Evolutionary conservation across 805 yeast genomes (phyloP), one percentile per base, ranked within the genome.

Genomic region (Candida pini): DNA sequence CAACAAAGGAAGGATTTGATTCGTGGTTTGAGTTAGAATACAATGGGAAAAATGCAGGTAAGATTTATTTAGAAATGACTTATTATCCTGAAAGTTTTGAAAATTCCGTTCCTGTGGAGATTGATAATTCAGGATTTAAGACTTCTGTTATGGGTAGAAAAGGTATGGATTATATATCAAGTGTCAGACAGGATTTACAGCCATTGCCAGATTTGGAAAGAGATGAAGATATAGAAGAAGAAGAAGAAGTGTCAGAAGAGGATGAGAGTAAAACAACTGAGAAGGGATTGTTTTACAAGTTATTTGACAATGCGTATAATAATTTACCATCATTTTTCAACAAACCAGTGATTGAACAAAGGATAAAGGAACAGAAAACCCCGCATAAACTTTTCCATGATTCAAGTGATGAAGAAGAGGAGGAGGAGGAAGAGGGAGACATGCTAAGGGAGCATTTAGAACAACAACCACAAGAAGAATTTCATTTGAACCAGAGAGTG

Each of bases 1-100:
- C 78, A 16, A 74, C 75, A 2, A 69, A 70, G 27, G 88, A 80
- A 43, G 96, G 96, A 2, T 78, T 73, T 49, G 97, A 92, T 56
- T 68, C 70, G 19, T 90, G 97, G 97, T 84, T 81, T 51, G 76
- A 75, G 20, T 62, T 92, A 38, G 62, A 68, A 27, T 75, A 75
- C 51, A 78, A 78, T 30, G 79, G 76, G 15, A 76, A 78, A 47
- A 76, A 81, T 36, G 96, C 96, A 1, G 98, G 98, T 2, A 84
- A 76, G 56, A 76, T 92, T 1, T 90, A 78, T 57, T 62, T 92
- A 36, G 97, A 92, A 51, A 80, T 92, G 82, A 87, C 97, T 0
- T 92, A 86, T 53, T 86, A 85, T 53, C 92, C 96, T 1, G 54
- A 66, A n/a, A n/a, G n/a, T n/a, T n/a, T n/a, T 2, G 52, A 51